Base-by-base conservation (phyloP, 306 rosid genomes). In the Cicer pinnatifidum region DNA sequence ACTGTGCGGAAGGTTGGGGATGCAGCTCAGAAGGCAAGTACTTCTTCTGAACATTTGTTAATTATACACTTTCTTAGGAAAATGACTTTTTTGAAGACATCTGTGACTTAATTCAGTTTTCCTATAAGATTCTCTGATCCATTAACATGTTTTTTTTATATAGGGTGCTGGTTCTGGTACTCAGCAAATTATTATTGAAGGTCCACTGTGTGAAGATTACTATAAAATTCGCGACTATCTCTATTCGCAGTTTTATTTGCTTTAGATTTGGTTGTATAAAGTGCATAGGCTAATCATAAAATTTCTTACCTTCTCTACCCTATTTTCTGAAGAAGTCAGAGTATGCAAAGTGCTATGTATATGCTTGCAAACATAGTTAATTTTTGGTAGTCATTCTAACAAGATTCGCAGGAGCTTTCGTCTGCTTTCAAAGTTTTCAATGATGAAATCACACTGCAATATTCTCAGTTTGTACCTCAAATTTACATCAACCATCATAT, bases 1-100 rank as follows among this genome's bases (percentile, higher is more conserved):
- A 95, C 99, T 23, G 38, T 91, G 41, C 91, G 97, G 66, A 91
- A 95, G 85, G 89, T 91, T 73, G 96, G 97, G 65, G 99, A 91
- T 78, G 87, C 97, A 66, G 85, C 78, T 80, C 97, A 90, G 65
- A 95, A 95, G 95, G 99, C 82, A 64, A 83, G 84, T 71, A n/a
- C 67, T 62, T 79, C 59, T 60, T 51, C 61, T 50, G 40, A 77
- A 41, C 69, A 60, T 67, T 57, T 65, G 43, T 78, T 67, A 39
- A 44, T 48, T 76, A 66, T 78, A 35, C 37, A 39, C 10, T 52
- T 56, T 70, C 5, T 23, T 20, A 7, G 19, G 59, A 60, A 76
- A 59, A 61, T 47, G 38, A 39, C 45, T 69, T 52, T 52, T 73
- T 47, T 7, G 4, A 58, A 41, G 44, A 39, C 7, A 4, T 16